phyloP scores from a whole-genome alignment of 352 stramenopile species.

The Globisporangium abappressorium region DNA sequence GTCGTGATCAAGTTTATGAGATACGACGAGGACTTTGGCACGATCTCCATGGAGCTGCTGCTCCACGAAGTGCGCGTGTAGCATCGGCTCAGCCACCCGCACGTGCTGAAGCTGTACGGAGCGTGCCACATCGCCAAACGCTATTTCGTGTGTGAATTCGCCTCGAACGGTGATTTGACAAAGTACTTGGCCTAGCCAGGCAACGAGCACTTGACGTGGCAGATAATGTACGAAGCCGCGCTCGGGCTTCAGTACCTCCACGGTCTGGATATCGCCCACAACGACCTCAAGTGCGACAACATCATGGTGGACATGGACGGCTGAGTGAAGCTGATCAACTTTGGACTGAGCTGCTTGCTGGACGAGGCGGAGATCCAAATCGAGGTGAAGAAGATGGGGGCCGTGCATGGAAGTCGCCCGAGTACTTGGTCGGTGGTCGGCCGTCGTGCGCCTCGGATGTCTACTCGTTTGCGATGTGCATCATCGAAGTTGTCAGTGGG shows the following conservation, averaged over 20 bases:
- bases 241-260: too few relatives aligned
- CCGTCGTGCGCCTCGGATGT: neutral
- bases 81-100: neutral
- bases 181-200: neutral
- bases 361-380: neutral
- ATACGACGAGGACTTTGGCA: neutral
- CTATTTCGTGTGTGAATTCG: neutral
- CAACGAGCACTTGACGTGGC: neutral
- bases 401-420: neutral
- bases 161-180: neutral
- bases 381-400: neutral
- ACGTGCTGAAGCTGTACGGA: neutral
- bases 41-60: neutral
- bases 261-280: slow-evolving; percentile 16
- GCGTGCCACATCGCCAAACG: neutral
- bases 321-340: neutral
- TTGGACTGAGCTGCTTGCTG: neutral
- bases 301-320: slow-evolving; percentile 20
- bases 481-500: neutral
- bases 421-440: neutral
- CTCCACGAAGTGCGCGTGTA: neutral
- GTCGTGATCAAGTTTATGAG: neutral
- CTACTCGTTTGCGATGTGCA: neutral
- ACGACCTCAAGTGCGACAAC: slow-evolving; percentile 26
- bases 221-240: neutral